These are phyloP conservation scores for Xylaria sp. DNA, from an alignment of 2,329 filamentous ascomycete genomes.

Conservation along the genomic window DNA sequence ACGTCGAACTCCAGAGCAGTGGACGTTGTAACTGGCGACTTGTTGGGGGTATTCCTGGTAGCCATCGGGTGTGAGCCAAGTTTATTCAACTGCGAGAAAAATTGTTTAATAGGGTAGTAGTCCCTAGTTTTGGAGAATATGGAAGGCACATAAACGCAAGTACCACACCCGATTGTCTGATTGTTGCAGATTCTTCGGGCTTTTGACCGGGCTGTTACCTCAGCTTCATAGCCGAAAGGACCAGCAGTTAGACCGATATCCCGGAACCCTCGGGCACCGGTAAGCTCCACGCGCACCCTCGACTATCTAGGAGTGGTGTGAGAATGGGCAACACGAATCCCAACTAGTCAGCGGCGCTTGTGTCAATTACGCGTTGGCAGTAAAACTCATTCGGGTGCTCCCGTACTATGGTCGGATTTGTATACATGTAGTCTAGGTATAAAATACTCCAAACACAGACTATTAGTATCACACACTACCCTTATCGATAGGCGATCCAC, in stretches of 20 bases:
- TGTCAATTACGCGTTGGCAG: no score
- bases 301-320: no score
- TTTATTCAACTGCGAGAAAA: background rate
- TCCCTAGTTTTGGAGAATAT: background rate
- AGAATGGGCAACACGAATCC: background rate
- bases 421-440: no score
- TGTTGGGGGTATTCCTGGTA: background rate
- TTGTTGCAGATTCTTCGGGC: background rate
- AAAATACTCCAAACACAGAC: no score
- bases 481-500: no score
- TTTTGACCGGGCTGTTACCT: background rate
- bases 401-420: no score
- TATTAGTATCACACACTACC: no score
- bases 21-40: background rate
- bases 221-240: background rate
- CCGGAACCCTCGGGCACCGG: background rate
- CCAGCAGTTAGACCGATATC: background rate
- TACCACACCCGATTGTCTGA: no score
- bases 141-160: no score
- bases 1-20: constrained; percentile 21
- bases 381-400: no score
- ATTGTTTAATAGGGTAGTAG: background rate
- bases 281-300: background rate
- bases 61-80: background rate
- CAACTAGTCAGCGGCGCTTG: no score